phyloP scores from a whole-genome alignment of 129 eudicot species.

The Flaveria linearis region DNA sequence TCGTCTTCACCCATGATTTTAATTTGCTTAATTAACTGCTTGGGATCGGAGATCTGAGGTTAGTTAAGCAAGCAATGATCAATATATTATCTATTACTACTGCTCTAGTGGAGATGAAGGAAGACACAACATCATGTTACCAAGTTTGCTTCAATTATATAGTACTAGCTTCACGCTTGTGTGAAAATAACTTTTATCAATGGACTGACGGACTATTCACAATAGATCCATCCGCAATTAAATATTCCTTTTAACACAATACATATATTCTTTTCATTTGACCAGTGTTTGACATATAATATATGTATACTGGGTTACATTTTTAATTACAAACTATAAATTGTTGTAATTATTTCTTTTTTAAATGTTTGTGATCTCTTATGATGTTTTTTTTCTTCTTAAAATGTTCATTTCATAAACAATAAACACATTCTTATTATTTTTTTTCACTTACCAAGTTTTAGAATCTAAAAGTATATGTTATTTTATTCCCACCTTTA shows the following conservation, averaged over 20 bases:
- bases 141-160: neutral
- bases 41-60: slow-evolving; percentile 21
- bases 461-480: too few species aligned
- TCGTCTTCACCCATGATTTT: slow-evolving; percentile 38
- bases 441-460: too few species aligned
- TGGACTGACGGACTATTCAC: neutral
- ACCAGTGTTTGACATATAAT: neutral
- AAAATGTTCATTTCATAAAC: too few species aligned
- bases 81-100: neutral
- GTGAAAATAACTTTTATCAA: neutral
- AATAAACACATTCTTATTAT: too few species aligned
- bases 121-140: neutral
- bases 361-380: neutral
- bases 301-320: neutral
- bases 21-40: neutral
- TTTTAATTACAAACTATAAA: neutral
- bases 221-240: neutral
- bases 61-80: neutral
- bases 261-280: neutral
- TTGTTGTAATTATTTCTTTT: too few species aligned
- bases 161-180: neutral
- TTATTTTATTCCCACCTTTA: too few species aligned
- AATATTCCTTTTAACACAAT: too few species aligned
- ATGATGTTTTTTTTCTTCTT: too few species aligned
- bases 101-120: neutral